Percentiles rank a stretch among this genome's conserved stretches.
These are phyloP conservation scores for Microcos paniculata DNA, from an alignment of 345 rosid species.

Conservation along the genomic window DNA sequence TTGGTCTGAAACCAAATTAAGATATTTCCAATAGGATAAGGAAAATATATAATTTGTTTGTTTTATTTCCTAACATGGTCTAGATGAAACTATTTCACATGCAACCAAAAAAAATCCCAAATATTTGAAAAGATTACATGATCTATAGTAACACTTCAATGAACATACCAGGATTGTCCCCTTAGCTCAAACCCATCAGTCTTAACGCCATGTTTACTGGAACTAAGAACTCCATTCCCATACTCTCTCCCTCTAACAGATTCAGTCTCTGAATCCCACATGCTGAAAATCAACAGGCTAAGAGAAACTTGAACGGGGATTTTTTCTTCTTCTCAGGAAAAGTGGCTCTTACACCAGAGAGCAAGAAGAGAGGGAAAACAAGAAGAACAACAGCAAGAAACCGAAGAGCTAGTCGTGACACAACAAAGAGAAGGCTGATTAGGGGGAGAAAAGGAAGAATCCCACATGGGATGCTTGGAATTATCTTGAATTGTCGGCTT, in stretches of 20 bases:
- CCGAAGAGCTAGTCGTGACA: background rate
- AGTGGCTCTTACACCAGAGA: constrained; percentile 5
- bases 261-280: constrained; percentile 96
- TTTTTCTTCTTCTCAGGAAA: constrained; percentile 7
- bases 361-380: background rate
- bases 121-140: background rate
- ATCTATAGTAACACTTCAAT: background rate
- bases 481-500: constrained; percentile 50
- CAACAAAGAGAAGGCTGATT: background rate
- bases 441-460: constrained; percentile 19
- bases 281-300: constrained; percentile 23
- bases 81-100: background rate
- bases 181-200: constrained; percentile 86
- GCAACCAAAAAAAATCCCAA: background rate
- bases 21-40: background rate
- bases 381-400: background rate
- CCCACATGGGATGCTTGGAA: constrained; percentile 69
- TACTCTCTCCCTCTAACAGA: constrained; percentile 63
- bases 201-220: constrained; percentile 64
- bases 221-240: constrained; percentile 65
- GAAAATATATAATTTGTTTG: background rate
- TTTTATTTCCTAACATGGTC: background rate
- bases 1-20: background rate
- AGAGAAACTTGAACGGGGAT: constrained; percentile 1
- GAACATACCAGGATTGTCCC: constrained; percentile 78